phyloP scores from a whole-genome alignment of 1,284 basidiomycete genomes.

The Boletus nobilissimus region DNA sequence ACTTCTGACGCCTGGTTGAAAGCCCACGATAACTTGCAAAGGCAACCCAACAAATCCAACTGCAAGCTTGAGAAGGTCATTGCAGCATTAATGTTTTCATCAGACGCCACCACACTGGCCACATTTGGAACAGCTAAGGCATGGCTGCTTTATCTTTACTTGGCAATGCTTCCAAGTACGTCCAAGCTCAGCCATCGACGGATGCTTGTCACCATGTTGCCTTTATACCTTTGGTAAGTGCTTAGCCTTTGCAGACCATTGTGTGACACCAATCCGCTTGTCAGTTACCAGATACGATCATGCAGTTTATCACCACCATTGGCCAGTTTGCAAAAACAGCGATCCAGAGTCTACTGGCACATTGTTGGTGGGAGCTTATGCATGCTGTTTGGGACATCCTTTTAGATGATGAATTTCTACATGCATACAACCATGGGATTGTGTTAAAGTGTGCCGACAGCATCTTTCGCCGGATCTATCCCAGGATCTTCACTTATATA shows the following conservation, averaged over 20 bases:
- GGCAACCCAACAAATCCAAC: not conserved
- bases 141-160: conserved; percentile 49
- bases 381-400: conserved; percentile 24
- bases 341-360: not conserved
- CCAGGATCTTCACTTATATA: conserved; percentile 47
- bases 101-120: not conserved
- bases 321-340: not conserved
- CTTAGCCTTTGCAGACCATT: no score
- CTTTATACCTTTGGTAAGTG: conserved; percentile 12
- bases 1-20: no score
- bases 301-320: not conserved
- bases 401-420: conserved; percentile 32
- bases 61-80: conserved; percentile 13
- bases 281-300: not conserved
- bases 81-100: conserved; percentile 11
- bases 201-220: conserved; percentile 11
- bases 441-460: conserved; percentile 44
- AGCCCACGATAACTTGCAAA: no score
- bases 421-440: conserved; percentile 46
- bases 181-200: not conserved
- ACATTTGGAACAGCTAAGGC: conserved; percentile 24
- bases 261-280: no score
- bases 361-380: conserved; percentile 14
- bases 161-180: conserved; percentile 53
- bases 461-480: conserved; percentile 38